Percentiles rank a stretch among this genome's conserved stretches.
phyloP scores from a whole-genome alignment of 2,329 filamentous ascomycete genomes.

The Fonsecaea erecta region DNA sequence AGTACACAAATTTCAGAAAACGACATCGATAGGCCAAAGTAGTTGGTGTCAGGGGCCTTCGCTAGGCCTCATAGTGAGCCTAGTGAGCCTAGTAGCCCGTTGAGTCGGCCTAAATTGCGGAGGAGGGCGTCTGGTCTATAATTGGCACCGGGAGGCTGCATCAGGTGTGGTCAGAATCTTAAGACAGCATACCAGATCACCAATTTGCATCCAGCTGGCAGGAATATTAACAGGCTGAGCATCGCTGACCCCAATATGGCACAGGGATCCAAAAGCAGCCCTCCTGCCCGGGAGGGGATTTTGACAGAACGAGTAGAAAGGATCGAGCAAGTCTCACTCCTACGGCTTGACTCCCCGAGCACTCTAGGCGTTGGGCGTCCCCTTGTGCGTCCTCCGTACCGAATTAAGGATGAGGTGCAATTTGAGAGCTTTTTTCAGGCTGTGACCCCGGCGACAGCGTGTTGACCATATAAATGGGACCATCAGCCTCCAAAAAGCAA shows the following conservation, averaged over 20 bases:
- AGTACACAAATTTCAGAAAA: no score
- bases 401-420: background rate
- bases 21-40: no score
- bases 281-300: background rate
- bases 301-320: background rate
- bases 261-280: background rate
- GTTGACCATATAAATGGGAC: background rate
- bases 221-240: constrained; percentile 13
- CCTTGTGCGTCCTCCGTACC: background rate
- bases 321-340: background rate
- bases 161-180: constrained; percentile 14
- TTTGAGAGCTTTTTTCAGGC: background rate
- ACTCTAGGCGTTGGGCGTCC: background rate
- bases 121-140: constrained; percentile 21
- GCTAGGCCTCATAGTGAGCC: background rate
- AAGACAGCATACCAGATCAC: constrained; percentile 8
- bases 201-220: background rate
- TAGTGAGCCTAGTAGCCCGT: background rate
- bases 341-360: background rate
- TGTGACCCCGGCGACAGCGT: background rate
- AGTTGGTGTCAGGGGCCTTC: constrained; percentile 1
- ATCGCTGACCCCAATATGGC: constrained; percentile 9
- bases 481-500: background rate
- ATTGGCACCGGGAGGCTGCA: constrained; percentile 16
- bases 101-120: constrained; percentile 21